Evolutionary conservation across 257 asterid genomes (phyloP), one percentile per base, ranked within the genome.

Genomic region (Solanum sitiens): DNA sequence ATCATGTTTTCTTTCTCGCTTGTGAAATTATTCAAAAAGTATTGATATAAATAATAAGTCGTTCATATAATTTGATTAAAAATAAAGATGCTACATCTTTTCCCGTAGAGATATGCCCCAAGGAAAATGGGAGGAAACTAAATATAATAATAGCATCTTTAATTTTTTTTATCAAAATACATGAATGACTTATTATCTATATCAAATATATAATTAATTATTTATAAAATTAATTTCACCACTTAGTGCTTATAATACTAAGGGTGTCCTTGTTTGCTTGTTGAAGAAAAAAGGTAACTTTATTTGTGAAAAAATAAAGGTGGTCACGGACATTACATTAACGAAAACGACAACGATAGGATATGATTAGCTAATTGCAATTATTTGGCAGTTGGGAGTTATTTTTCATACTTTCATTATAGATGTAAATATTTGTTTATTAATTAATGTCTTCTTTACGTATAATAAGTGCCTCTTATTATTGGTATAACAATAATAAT

Each of bases 301-400:
- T 76, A 23, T 76, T n/a, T 47, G 68, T 30, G 44, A 30, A 50
- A 33, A 50, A 80, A 80, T 30, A 50, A 18, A 30, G 45, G 42
- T 80, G 32, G 30, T 80, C 85, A 80, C 70, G 85, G 85, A 50
- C 21, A 4, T 40, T 76, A 75, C 27, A 6, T 80, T 27, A 80
- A 80, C 44, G 44, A 47, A 80, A 84, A 84, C 20, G 59, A 67
- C 87, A 84, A 16, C 11, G 10, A 84, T 63, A 63, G 59, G 21
- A 75, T 59, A 61, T 50, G 32, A 59, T 27, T 61, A 70, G 72
- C 80, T 13, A 39, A 70, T 30, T 27, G 75, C 35, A 88, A 42
- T 80, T 37, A 44, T 11, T 59, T 65, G 83, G 89, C 83, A 9
- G 90, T 71, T 87, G 89, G 80, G 74, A 83, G 30, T 71, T 88